These are phyloP conservation scores for Spongiforma sp. DNA, from an alignment of 1,284 basidiomycete species.

Conservation along the genomic window DNA sequence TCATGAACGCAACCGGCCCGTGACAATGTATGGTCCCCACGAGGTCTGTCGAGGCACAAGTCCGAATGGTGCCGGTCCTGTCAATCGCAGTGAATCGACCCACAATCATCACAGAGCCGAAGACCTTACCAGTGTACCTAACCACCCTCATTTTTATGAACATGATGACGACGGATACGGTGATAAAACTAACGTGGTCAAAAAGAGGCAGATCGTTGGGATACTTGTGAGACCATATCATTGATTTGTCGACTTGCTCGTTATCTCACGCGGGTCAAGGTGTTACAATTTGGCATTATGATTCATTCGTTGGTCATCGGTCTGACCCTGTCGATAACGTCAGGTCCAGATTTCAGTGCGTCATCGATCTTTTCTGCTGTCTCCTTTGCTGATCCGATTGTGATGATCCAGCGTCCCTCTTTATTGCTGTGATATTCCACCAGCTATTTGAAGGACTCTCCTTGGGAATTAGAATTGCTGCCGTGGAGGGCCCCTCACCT, in stretches of 20 bases:
- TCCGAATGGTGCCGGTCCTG: conserved; percentile 1
- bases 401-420: conserved; percentile 58
- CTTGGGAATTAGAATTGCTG: conserved; percentile 76
- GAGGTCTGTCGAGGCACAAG: no score
- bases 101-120: conserved; percentile 20
- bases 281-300: conserved; percentile 81
- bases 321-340: conserved; percentile 69
- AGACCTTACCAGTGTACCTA: neutral
- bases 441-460: conserved; percentile 83
- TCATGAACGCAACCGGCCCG: conserved; percentile 36
- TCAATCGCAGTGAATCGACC: neutral
- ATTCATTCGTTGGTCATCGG: conserved; percentile 83
- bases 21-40: conserved; percentile 32
- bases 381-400: conserved; percentile 6
- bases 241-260: neutral
- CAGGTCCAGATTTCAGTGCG: conserved; percentile 73
- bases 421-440: conserved; percentile 77
- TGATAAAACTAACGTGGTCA: conserved; percentile 45
- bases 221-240: conserved; percentile 53
- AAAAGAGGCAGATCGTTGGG: conserved; percentile 63
- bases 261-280: conserved; percentile 43
- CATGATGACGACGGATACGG: conserved; percentile 10
- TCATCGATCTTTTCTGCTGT: conserved; percentile 12
- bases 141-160: conserved; percentile 12
- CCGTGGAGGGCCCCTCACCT: conserved; percentile 58